Percentiles rank a stretch among this genome's conserved stretches.
Conservation (phyloP, 2,329 filamentous ascomycete genomes). For the Gremmenia infestans region DNA sequence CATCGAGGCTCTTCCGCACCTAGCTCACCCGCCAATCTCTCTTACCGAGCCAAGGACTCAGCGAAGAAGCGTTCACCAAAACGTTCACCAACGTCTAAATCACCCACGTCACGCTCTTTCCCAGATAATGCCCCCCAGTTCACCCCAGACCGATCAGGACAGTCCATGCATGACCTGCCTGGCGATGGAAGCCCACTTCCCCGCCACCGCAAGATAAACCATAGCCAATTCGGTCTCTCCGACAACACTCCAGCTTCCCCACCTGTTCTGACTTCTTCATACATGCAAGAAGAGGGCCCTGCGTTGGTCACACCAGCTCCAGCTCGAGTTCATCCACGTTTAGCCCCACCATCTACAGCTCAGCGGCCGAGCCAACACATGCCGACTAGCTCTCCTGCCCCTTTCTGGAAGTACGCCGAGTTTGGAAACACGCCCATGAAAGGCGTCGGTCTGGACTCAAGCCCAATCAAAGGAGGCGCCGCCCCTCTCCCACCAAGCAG, state of each 20-base stretch:
- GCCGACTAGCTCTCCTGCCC: constrained; percentile 78
- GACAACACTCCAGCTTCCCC: constrained; percentile 50
- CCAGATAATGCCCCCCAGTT: constrained; percentile 42
- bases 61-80: constrained; percentile 52
- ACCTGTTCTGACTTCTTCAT: constrained; percentile 57
- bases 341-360: constrained; percentile 75
- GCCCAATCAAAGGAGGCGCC: constrained; percentile 48
- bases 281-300: constrained; percentile 53
- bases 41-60: constrained; percentile 51
- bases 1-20: constrained; percentile 65
- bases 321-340: constrained; percentile 64
- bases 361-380: constrained; percentile 81
- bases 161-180: constrained; percentile 29
- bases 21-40: constrained; percentile 55
- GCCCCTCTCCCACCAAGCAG: constrained; percentile 45
- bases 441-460: constrained; percentile 50
- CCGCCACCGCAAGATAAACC: constrained; percentile 42
- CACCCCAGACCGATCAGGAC: constrained; percentile 52
- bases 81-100: constrained; percentile 46
- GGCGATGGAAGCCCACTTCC: constrained; percentile 58
- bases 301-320: constrained; percentile 70
- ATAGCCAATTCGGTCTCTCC: constrained; percentile 42
- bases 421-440: constrained; percentile 65
- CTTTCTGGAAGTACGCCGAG: constrained; percentile 84
- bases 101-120: constrained; percentile 50